Conservation (phyloP, 2,329 filamentous ascomycete species). For the Pseudogymnoascus sp. region DNA sequence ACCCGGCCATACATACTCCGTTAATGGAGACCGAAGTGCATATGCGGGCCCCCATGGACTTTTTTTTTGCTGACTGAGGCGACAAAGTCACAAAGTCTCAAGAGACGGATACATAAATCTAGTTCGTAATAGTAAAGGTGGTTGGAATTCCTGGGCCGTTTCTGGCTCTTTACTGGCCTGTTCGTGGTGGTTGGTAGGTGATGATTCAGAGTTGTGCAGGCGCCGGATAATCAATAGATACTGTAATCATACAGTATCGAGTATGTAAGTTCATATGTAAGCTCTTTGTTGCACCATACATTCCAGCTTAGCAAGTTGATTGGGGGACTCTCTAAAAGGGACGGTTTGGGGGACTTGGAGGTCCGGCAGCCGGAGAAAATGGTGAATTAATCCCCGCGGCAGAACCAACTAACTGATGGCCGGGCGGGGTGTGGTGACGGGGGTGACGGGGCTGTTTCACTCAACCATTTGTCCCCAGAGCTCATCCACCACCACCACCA, state of each 20-base stretch:
- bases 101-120: not conserved
- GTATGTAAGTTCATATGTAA: not conserved
- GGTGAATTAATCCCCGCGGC: not conserved
- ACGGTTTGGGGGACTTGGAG: not conserved
- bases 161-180: not conserved
- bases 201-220: not conserved
- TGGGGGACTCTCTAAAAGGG: not conserved
- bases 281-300: not conserved
- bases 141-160: not conserved
- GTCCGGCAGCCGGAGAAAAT: not conserved
- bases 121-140: not conserved
- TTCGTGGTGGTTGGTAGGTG: not conserved
- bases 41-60: not conserved
- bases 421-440: not conserved
- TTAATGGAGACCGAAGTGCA: not conserved
- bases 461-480: not conserved
- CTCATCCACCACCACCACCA: not conserved
- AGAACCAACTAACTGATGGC: not conserved
- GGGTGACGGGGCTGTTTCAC: not conserved
- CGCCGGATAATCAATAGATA: constrained; percentile 1
- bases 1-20: not conserved
- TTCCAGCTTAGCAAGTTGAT: not conserved
- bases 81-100: not conserved
- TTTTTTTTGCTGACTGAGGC: not conserved
- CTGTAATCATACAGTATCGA: not conserved